Evolutionary conservation across 768 basidiomycete species (phyloP), one percentile per base, ranked within the genome.

Genomic region (Calocera cornea): DNA sequence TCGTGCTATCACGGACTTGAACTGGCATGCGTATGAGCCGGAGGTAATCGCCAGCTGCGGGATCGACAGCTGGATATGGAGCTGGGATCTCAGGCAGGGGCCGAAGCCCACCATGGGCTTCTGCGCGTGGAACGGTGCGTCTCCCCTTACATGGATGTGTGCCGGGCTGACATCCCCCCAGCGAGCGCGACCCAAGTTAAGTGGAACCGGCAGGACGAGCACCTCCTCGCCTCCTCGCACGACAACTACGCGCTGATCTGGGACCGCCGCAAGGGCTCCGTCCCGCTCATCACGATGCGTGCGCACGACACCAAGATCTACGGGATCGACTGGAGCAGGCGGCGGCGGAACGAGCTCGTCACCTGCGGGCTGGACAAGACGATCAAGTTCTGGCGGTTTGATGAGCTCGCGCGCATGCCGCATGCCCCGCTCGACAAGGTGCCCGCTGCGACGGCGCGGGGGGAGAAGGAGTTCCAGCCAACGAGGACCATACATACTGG

Each of bases 1-100:
- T 69, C 87, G 95, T 50, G 93, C 94, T 2, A 94, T 99, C 66
- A 97, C 97, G 1, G 97, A 99, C 73, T 92, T 98, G 73, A 98
- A 99, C 74, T 99, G 95, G 95, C 91, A 93, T 72, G 88, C 88
- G 0, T 83, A 83, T 2, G 87, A 94, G 72, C 88, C 89, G 2
- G 86, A 97, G 68, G 80, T 86, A 14, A 89, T 98, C 19, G 88
- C 89, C 1, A 95, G 94, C 60, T 92, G 89, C 0, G 89, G 91
- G 0, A 89, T 99, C 64, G 97, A 99, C 74, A 88, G 94, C 0
- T 97, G 95, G 86, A 76, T 97, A 22, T 90, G 92, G 87, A 86
- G 87, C 16, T 99, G 95, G 95, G 97, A 98, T 75, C 73, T 99
- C 27, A 81, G 92, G 47, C 81, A 80, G 22, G 79, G 83, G 1